phyloP scores from a whole-genome alignment of 1,284 basidiomycete genomes.

The Fereydounia khargensis region DNA sequence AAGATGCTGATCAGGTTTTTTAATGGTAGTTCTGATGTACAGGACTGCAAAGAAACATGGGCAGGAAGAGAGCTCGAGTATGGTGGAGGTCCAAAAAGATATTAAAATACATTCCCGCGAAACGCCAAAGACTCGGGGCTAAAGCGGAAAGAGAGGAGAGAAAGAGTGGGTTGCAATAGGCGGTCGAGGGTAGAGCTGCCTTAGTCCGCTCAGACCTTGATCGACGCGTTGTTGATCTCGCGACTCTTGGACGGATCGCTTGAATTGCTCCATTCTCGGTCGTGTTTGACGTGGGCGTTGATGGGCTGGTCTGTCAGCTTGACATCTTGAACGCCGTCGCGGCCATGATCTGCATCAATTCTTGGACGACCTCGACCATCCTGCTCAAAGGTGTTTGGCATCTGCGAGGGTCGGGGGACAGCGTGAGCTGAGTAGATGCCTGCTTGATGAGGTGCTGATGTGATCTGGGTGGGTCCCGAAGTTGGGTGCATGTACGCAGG shows the following conservation, averaged over 20 bases:
- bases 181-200: too few species aligned
- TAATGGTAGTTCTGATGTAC: too few species aligned
- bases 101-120: too few species aligned
- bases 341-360: slow-evolving; percentile 6
- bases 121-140: too few species aligned
- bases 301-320: neutral
- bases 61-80: too few species aligned
- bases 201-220: slow-evolving; percentile 11
- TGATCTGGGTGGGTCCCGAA: slow-evolving; percentile 8
- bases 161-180: too few species aligned
- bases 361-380: slow-evolving; percentile 7
- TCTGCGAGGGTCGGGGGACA: slow-evolving; percentile 6
- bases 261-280: slow-evolving; percentile 18
- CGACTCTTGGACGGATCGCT: slow-evolving; percentile 1
- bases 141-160: too few species aligned
- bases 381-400: slow-evolving; percentile 6
- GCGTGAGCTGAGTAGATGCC: slow-evolving; percentile 16
- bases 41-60: too few species aligned
- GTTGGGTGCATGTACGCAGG: slow-evolving; percentile 33
- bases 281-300: slow-evolving; percentile 6
- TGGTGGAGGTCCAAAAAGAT: too few species aligned
- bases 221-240: neutral
- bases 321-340: neutral
- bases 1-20: too few species aligned
- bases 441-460: slow-evolving; percentile 3